Percentiles rank a stretch among this genome's conserved stretches.
Evolutionary conservation across 257 asterid species (phyloP).

Genomic region (Nicotiana otophora): DNA sequence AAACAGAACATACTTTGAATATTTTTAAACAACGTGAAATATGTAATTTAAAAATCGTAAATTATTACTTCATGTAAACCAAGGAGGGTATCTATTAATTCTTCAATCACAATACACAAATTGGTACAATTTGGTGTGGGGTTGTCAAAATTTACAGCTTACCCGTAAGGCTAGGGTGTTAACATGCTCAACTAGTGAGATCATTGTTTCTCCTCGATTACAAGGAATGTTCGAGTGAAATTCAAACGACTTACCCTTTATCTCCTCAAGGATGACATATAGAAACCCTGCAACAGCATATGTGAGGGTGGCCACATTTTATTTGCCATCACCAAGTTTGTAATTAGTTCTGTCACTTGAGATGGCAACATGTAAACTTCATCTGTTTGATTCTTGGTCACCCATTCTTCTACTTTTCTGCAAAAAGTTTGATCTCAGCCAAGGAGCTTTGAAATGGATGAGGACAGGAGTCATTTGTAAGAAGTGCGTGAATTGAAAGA

Average conservation of each 20-base stretch:
- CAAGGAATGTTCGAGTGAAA: neutral
- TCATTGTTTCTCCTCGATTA: neutral
- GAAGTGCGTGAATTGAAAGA: neutral
- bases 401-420: constrained; percentile 63
- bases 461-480: neutral
- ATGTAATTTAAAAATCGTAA: too few species aligned
- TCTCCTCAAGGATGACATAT: constrained; percentile 61
- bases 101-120: neutral
- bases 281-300: constrained; percentile 51
- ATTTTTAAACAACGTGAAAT: neutral
- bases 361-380: constrained; percentile 82
- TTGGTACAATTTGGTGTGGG: neutral
- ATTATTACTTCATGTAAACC: neutral
- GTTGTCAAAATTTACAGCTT: neutral
- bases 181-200: neutral
- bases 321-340: constrained; percentile 47
- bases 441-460: neutral
- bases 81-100: neutral
- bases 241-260: constrained; percentile 7
- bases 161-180: neutral
- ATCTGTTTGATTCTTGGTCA: constrained; percentile 58
- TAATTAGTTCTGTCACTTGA: constrained; percentile 54
- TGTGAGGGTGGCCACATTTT: constrained; percentile 56
- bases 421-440: constrained; percentile 9
- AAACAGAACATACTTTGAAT: neutral